Evolutionary conservation across 2,329 filamentous ascomycete genomes (phyloP).

Genomic region (Chaetomium globosum): DNA sequence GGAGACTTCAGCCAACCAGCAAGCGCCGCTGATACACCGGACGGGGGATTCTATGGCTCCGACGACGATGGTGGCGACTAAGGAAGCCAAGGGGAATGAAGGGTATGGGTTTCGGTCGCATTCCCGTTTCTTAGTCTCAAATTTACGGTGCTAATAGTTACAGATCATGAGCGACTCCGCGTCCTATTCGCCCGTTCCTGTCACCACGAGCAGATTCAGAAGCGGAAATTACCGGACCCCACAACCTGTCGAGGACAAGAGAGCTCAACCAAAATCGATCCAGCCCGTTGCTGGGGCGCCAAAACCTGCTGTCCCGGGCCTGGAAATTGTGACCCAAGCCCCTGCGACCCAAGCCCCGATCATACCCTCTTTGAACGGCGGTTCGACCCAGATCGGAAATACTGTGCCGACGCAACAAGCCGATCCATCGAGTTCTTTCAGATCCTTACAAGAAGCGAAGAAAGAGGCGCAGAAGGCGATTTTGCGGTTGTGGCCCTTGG

Average conservation of each 20-base stretch:
- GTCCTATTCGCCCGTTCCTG: constrained; percentile 37
- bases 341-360: constrained; percentile 12
- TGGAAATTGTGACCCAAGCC: constrained; percentile 21
- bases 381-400: neutral
- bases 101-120: constrained; percentile 17
- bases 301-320: constrained; percentile 17
- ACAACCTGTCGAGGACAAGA: constrained; percentile 17
- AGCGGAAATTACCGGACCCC: constrained; percentile 27
- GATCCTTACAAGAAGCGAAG: constrained; percentile 48
- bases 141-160: neutral
- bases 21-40: constrained; percentile 36
- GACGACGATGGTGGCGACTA: constrained; percentile 37
- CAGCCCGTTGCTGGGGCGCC: neutral
- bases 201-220: constrained; percentile 34
- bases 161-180: constrained; percentile 33
- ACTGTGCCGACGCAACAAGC: neutral
- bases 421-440: constrained; percentile 31
- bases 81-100: constrained; percentile 11
- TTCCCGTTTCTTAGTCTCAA: neutral
- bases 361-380: neutral
- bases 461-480: constrained; percentile 69
- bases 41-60: constrained; percentile 38
- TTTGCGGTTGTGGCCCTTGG: constrained; percentile 63
- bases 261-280: neutral
- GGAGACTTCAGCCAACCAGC: constrained; percentile 28